Conservation (phyloP, 768 basidiomycete genomes). For the Auriscalpium vulgare region DNA sequence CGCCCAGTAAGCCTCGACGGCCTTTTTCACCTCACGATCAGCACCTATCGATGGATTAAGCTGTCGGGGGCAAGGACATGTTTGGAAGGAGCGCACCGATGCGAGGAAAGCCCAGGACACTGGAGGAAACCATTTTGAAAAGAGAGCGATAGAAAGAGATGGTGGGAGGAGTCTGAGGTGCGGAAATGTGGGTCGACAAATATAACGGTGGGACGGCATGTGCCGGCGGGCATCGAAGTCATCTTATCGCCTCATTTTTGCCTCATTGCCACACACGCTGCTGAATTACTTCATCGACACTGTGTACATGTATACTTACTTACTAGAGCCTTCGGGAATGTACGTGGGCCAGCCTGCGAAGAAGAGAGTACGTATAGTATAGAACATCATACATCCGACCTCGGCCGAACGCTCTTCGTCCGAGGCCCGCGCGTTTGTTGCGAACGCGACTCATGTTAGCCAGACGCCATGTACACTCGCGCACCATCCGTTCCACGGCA, state of each 20-base stretch:
- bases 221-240: constrained; percentile 1
- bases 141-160: constrained; percentile 12
- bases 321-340: no score
- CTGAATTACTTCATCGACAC: no score
- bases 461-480: neutral
- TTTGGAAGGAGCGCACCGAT: constrained; percentile 47
- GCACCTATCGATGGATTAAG: constrained; percentile 45
- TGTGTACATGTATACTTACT: no score
- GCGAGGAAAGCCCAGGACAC: constrained; percentile 89
- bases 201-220: constrained; percentile 5
- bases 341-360: no score
- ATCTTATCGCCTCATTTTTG: no score
- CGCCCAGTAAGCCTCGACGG: constrained; percentile 97
- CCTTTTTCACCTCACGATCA: constrained; percentile 95
- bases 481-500: neutral
- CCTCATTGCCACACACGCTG: no score
- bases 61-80: neutral
- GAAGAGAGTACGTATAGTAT: no score
- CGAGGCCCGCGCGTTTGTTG: no score
- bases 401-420: no score
- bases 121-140: constrained; percentile 64
- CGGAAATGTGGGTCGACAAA: neutral
- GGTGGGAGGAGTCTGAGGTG: constrained; percentile 9
- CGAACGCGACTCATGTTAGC: neutral
- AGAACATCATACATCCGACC: no score